These are phyloP conservation scores for Dissophora globulifera DNA, from an alignment of 192 early-diverging fungal species.

Conservation along the genomic window DNA sequence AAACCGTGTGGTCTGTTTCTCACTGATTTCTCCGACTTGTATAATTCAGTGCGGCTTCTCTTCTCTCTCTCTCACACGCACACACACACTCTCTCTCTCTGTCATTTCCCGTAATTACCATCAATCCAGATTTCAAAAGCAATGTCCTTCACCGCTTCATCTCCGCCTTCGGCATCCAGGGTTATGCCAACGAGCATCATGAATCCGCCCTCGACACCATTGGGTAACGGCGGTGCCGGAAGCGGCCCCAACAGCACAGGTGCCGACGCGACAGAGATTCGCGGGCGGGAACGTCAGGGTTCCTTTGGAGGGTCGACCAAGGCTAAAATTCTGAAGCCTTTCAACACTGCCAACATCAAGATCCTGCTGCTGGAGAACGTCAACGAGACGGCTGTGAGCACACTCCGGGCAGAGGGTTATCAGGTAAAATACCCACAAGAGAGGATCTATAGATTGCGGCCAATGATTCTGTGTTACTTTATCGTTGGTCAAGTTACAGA, in stretches of 20 bases:
- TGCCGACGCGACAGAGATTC: constrained; percentile 5
- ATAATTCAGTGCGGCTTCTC: too few species aligned
- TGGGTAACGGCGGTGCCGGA: not conserved
- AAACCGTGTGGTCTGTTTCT: too few species aligned
- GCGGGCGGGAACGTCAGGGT: constrained; percentile 51
- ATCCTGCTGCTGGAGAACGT: constrained; percentile 94
- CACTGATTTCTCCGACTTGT: too few species aligned
- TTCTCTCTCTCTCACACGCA: too few species aligned
- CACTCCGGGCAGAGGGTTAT: constrained; percentile 89
- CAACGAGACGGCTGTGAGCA: constrained; percentile 77
- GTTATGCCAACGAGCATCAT: constrained; percentile 34
- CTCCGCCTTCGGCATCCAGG: not conserved
- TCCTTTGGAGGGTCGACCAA: constrained; percentile 47
- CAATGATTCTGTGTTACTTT: too few species aligned
- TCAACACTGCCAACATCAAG: constrained; percentile 90
- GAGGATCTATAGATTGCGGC: too few species aligned
- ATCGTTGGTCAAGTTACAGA: too few species aligned
- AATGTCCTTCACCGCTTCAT: too few species aligned
- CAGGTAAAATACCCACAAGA: constrained; percentile 64
- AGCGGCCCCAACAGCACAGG: not conserved
- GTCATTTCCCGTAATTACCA: too few species aligned
- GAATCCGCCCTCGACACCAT: constrained; percentile 4
- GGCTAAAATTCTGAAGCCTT: constrained; percentile 71
- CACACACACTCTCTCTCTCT: too few species aligned
- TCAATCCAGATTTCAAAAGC: too few species aligned